These are phyloP conservation scores for Alternaria atra DNA, from an alignment of 2,329 filamentous ascomycete genomes.

Conservation along the genomic window DNA sequence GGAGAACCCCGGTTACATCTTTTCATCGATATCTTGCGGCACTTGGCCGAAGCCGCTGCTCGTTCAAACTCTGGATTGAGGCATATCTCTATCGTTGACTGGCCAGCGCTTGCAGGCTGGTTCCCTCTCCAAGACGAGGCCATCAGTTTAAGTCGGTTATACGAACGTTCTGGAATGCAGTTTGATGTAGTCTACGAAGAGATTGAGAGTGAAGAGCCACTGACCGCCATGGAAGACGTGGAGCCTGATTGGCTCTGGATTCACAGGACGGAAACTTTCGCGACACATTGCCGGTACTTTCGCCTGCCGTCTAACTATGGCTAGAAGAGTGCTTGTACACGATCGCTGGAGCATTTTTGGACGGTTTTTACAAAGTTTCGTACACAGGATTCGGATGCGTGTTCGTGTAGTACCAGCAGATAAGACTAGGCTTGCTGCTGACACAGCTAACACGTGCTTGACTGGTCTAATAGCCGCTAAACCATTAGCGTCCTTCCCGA, in stretches of 20 bases:
- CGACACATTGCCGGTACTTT: background rate
- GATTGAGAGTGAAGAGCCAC: background rate
- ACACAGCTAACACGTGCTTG: background rate
- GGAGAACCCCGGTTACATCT: background rate
- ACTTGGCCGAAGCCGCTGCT: background rate
- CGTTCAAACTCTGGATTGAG: constrained; percentile 1
- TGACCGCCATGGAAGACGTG: background rate
- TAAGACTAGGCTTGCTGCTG: background rate
- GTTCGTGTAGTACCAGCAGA: background rate
- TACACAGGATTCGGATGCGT: background rate
- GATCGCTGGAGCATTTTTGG: background rate
- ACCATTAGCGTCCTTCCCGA: constrained; percentile 3
- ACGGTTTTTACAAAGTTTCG: background rate
- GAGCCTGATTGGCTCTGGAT: constrained; percentile 13
- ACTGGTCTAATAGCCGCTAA: background rate
- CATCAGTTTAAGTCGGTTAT: background rate
- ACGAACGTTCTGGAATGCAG: background rate
- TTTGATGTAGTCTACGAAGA: constrained; percentile 4
- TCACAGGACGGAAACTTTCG: constrained; percentile 9
- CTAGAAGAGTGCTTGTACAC: background rate
- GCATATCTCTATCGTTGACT: constrained; percentile 9
- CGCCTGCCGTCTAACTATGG: background rate
- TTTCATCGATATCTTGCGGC: background rate
- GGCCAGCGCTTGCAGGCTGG: constrained; percentile 6
- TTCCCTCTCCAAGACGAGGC: background rate